Evolutionary conservation across 257 asterid species (phyloP).

Genomic region (Solanum habrochaites): DNA sequence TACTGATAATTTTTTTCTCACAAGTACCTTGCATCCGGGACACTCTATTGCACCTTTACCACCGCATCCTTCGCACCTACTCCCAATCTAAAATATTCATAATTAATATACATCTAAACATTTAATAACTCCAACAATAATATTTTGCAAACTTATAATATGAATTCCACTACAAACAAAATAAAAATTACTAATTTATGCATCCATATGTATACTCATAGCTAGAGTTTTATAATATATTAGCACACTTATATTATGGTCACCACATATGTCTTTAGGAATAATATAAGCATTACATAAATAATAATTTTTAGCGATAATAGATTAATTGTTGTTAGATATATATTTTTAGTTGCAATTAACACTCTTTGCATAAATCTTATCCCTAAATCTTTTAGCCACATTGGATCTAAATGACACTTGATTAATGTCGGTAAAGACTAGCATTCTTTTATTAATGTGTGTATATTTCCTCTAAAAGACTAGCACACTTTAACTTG

Average conservation of each 20-base stretch:
- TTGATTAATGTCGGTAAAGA: too few species aligned
- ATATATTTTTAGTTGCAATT: too few species aligned
- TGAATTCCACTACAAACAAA: not conserved
- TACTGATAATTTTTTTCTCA: too few species aligned
- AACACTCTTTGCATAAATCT: too few species aligned
- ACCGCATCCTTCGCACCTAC: constrained; percentile 48
- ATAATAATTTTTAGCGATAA: too few species aligned
- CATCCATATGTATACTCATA: not conserved
- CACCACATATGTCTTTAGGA: not conserved
- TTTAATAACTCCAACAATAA: not conserved
- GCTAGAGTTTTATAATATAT: not conserved
- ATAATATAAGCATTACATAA: too few species aligned
- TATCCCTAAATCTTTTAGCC: too few species aligned
- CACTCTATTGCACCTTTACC: constrained; percentile 88
- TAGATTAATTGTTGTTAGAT: too few species aligned
- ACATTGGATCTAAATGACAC: too few species aligned
- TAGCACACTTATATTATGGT: not conserved
- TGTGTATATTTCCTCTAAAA: too few species aligned
- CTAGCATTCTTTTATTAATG: too few species aligned
- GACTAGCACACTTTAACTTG: too few species aligned
- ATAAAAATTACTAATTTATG: not conserved
- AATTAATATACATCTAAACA: not conserved
- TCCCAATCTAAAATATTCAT: constrained; percentile 25
- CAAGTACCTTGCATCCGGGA: constrained; percentile 61
- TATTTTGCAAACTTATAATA: not conserved